A percentile compares a stretch with the other conserved stretches of the same genome.
phyloP scores from a whole-genome alignment of 108 stramenopile genomes.

The Fragilariopsis cylindrus region DNA sequence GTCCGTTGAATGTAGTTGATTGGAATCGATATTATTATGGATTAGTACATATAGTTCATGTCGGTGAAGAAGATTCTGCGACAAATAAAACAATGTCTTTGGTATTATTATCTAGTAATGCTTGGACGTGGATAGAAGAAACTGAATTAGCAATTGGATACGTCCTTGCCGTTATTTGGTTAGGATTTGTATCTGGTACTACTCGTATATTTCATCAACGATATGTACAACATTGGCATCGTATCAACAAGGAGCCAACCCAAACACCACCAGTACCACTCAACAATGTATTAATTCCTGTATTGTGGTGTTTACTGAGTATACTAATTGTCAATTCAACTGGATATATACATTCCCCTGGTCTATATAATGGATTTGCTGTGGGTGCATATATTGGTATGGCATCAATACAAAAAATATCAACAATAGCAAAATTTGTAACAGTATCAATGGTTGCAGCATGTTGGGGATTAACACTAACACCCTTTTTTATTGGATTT shows the following conservation, averaged over 20 bases:
- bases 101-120: background rate
- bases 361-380: constrained; percentile 54
- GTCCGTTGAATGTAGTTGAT: constrained; percentile 41
- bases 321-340: constrained; percentile 42
- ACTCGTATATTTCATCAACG: constrained; percentile 39
- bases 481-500: constrained; percentile 56
- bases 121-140: constrained; percentile 46
- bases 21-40: constrained; percentile 59
- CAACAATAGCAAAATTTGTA: constrained; percentile 33
- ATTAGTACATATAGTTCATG: constrained; percentile 28
- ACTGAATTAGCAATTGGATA: constrained; percentile 46
- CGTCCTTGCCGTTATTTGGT: constrained; percentile 32
- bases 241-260: background rate
- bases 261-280: constrained; percentile 29
- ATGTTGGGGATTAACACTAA: constrained; percentile 43
- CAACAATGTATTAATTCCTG: constrained; percentile 50
- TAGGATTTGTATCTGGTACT: constrained; percentile 38
- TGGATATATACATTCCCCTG: constrained; percentile 38
- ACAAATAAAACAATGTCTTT: background rate
- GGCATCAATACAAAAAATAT: constrained; percentile 55
- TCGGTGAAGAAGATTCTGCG: constrained; percentile 41
- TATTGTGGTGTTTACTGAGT: constrained; percentile 33
- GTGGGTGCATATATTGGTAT: constrained; percentile 52
- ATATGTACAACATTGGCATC: constrained; percentile 24
- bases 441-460: constrained; percentile 38